Base-by-base conservation (phyloP, 1,284 basidiomycete species). In the Neotropicomus parvogracilis region DNA sequence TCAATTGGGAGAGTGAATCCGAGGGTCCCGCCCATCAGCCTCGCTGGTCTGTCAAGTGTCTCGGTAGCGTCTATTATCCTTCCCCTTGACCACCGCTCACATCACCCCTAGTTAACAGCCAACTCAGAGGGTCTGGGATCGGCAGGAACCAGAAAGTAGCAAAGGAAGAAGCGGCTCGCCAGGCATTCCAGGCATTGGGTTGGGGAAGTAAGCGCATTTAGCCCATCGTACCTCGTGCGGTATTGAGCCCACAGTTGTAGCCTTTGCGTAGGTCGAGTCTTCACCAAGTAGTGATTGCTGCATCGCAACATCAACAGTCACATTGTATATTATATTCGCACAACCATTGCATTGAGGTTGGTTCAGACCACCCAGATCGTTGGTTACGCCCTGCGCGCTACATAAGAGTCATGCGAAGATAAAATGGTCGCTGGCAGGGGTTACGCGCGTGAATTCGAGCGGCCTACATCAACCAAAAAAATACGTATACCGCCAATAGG, bases 401-500 rank as follows among this genome's bases (percentile, higher is more conserved):
- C 8, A 24, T 8, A 24, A 24, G 5, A 24, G 24, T 24, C 24
- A 24, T 24, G 24, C 24, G 8, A 24, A 24, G 8, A 24, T 24
- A 24, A 24, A 24, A n/a, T n/a, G n/a, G n/a, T n/a, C n/a, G n/a
- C n/a, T n/a, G n/a, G n/a, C n/a, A n/a, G n/a, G n/a, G n/a, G n/a
- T n/a, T n/a, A n/a, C n/a, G n/a, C n/a, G n/a, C 24, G 24, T 24
- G 24, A 24, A n/a, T n/a, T 24, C 24, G 8, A 24, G 24, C 9
- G 29, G 3, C 32, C 46, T 65, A 64, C 53, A 64, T 56, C 67
- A 67, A 80, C 81, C 80, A 88, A 65, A 88, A 84, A 39, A 87
- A 57, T 12, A 75, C 54, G 63, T 89, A 90, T 14, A 74, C 77
- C 5, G 72, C 81, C 11, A 83, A 54, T 16, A 90, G 69, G 21